Conservation (phyloP, 148 eudicot species). For the Silene conica region DNA sequence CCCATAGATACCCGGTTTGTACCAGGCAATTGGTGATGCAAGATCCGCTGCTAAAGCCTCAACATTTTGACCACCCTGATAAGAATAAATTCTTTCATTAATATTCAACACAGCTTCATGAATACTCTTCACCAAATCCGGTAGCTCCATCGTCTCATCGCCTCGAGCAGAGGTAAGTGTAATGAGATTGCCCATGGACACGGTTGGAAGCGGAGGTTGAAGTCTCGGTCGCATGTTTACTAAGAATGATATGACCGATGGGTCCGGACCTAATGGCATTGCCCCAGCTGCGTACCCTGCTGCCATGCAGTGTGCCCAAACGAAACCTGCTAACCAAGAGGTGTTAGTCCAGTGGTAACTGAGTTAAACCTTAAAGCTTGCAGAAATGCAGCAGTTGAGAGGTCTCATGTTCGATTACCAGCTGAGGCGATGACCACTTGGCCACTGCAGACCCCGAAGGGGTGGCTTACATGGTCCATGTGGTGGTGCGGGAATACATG, state of each 20-base stretch:
- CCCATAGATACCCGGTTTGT: background rate
- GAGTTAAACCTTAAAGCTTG: too few relatives aligned
- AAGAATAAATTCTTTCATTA: background rate
- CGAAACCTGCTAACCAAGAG: slow-evolving; percentile 6
- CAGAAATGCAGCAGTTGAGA: too few relatives aligned
- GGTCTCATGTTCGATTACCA: too few relatives aligned
- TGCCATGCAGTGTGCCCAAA: slow-evolving; percentile 8
- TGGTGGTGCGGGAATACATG: too few relatives aligned
- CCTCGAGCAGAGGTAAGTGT: background rate
- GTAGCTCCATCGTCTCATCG: background rate
- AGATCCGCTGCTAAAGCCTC: background rate
- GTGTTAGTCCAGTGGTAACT: too few relatives aligned
- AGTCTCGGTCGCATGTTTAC: slow-evolving; percentile 12
- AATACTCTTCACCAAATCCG: background rate
- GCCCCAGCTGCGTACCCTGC: background rate
- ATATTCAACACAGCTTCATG: background rate
- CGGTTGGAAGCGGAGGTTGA: background rate
- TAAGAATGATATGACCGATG: background rate
- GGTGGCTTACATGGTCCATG: too few relatives aligned
- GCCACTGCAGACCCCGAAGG: too few relatives aligned
- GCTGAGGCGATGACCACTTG: too few relatives aligned
- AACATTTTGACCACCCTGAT: background rate
- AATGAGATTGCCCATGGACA: background rate
- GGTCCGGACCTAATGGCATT: background rate
- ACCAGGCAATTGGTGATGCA: background rate